phyloP scores from a whole-genome alignment of 73 alveolate genomes.

The Symbiodinium pilosum region DNA sequence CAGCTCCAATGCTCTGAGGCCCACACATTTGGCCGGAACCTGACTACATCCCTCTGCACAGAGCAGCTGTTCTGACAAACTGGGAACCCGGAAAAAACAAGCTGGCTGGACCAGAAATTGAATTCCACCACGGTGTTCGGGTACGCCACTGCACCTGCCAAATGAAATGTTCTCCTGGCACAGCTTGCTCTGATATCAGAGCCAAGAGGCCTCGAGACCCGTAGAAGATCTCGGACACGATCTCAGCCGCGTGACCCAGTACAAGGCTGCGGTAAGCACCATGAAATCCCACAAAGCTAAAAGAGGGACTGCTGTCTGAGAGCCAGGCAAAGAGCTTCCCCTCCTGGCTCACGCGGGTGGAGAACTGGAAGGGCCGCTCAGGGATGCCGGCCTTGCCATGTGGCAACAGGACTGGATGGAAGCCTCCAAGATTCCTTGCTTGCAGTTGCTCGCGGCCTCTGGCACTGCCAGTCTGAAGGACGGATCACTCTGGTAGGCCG shows the following conservation, averaged over 20 bases:
- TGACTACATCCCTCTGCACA: not conserved
- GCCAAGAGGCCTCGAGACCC: slow-evolving; percentile 77
- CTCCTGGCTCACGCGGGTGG: slow-evolving; percentile 78
- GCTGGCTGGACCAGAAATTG: slow-evolving; percentile 47
- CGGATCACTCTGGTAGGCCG: slow-evolving; percentile 78
- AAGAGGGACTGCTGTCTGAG: not conserved
- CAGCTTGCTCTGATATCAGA: not conserved
- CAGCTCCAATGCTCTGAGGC: not conserved
- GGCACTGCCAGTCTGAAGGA: slow-evolving; percentile 91
- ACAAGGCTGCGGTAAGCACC: too few relatives aligned
- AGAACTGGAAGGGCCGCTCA: slow-evolving; percentile 84
- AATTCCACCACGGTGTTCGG: slow-evolving; percentile 93
- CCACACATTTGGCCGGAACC: slow-evolving; percentile 87
- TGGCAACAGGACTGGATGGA: not conserved
- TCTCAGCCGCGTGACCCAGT: too few relatives aligned
- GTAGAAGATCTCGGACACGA: slow-evolving; percentile 75
- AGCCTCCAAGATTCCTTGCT: not conserved
- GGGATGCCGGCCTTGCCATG: slow-evolving; percentile 68
- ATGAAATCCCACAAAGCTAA: too few relatives aligned
- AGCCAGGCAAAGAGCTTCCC: slow-evolving; percentile 32
- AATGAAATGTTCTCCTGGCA: not conserved
- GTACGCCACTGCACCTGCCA: slow-evolving; percentile 87
- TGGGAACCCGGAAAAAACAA: too few relatives aligned
- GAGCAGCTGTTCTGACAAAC: not conserved
- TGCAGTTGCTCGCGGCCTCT: slow-evolving; percentile 18